Percentiles rank a stretch among this genome's conserved stretches.
Conservation (phyloP, 2,329 filamentous ascomycete species). For the Pseudogymnoascus sp. region DNA sequence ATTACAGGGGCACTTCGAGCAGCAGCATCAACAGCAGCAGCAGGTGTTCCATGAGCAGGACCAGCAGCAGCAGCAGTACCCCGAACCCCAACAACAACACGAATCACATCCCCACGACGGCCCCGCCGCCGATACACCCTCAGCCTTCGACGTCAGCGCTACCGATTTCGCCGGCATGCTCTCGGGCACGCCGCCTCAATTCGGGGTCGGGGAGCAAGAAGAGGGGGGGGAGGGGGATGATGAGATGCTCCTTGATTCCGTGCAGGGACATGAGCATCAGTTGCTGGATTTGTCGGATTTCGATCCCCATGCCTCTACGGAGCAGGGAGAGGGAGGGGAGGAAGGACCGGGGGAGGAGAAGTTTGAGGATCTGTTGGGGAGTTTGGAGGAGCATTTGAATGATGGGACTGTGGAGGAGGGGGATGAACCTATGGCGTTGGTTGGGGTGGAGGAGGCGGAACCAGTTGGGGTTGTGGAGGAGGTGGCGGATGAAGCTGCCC, state of each 20-base stretch:
- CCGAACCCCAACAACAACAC: neutral
- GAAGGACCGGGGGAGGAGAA: constrained; percentile 12
- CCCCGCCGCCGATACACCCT: neutral
- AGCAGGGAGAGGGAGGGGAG: neutral
- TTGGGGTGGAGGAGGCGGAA: neutral
- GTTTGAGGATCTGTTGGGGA: constrained; percentile 38
- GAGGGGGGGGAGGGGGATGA: neutral
- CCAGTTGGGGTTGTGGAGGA: neutral
- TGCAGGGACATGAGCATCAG: neutral
- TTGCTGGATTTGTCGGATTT: neutral
- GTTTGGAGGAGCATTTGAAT: constrained; percentile 37
- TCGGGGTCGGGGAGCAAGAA: neutral
- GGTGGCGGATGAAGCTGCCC: neutral
- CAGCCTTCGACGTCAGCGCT: neutral
- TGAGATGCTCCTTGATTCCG: neutral
- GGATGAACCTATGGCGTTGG: neutral
- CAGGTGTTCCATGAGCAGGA: neutral
- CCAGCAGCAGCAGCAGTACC: neutral
- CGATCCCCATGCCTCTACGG: neutral
- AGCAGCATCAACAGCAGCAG: neutral
- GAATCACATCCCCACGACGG: neutral
- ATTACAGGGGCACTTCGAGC: neutral
- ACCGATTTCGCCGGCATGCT: neutral
- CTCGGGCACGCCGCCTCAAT: neutral
- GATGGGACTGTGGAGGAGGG: neutral